Conservation (phyloP, 2,329 filamentous ascomycete species). For the Cladophialophora immunda region DNA sequence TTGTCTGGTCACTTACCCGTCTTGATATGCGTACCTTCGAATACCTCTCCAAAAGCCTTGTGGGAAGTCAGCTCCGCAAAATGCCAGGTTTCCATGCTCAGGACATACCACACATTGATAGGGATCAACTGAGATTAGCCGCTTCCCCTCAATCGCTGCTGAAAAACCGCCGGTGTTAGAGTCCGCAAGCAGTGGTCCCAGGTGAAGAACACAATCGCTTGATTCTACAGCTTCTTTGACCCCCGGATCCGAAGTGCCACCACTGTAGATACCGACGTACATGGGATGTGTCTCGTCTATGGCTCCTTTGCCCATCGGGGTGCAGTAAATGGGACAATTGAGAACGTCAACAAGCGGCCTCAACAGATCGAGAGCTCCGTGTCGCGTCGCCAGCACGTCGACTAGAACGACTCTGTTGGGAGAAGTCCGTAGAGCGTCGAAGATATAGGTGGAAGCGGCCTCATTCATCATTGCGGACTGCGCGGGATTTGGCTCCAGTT, state of each 20-base stretch:
- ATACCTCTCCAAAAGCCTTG: too few relatives aligned
- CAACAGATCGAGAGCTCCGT: background rate
- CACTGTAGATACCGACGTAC: constrained; percentile 14
- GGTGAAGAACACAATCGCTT: constrained; percentile 55
- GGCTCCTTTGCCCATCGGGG: constrained; percentile 17
- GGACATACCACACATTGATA: background rate
- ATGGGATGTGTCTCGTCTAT: constrained; percentile 10
- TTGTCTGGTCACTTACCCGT: too few relatives aligned
- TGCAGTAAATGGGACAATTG: constrained; percentile 12
- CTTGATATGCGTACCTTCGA: too few relatives aligned
- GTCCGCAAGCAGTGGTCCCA: constrained; percentile 56
- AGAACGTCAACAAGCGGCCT: constrained; percentile 7
- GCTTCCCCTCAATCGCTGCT: background rate
- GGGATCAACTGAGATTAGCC: background rate
- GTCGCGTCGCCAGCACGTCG: background rate
- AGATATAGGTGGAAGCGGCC: too few relatives aligned
- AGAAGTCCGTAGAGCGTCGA: too few relatives aligned
- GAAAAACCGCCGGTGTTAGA: constrained; percentile 52
- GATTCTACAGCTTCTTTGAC: constrained; percentile 6
- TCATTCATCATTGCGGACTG: too few relatives aligned
- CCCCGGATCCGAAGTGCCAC: background rate
- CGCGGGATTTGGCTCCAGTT: too few relatives aligned
- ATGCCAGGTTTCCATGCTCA: too few relatives aligned
- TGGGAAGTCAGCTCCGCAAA: too few relatives aligned
- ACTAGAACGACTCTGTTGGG: background rate